These are phyloP conservation scores for Jacaranda mimosifolia DNA, from an alignment of 257 asterid species.

Conservation along the genomic window DNA sequence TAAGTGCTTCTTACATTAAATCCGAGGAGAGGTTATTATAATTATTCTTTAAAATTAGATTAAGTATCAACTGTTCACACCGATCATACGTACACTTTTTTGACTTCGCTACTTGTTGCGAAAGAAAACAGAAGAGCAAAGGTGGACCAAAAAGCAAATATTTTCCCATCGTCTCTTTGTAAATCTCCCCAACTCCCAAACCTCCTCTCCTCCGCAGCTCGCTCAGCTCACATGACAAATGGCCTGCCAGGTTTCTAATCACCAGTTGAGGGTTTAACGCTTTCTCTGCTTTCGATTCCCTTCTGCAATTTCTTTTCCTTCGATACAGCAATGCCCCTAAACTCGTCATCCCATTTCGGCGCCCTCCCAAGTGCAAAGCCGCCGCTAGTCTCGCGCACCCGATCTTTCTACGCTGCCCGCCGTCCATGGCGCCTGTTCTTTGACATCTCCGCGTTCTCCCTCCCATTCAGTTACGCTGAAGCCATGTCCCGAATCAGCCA, in stretches of 20 bases:
- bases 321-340: slow-evolving; percentile 44
- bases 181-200: not conserved
- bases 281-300: not conserved
- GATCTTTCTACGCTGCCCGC: slow-evolving; percentile 54
- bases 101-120: no score
- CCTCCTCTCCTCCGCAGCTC: not conserved
- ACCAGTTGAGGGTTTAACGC: not conserved
- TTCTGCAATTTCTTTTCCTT: not conserved
- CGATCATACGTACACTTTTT: no score
- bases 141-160: no score
- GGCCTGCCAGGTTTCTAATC: not conserved
- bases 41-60: no score
- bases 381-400: slow-evolving; percentile 48
- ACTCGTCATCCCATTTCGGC: slow-evolving; percentile 46
- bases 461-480: slow-evolving; percentile 68
- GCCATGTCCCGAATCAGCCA: slow-evolving; percentile 72
- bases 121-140: no score
- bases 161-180: not conserved
- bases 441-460: slow-evolving; percentile 56
- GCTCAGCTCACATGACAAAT: slow-evolving; percentile 6
- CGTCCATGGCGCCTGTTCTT: slow-evolving; percentile 81
- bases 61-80: no score
- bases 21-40: no score
- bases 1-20: no score
- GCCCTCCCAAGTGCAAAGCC: slow-evolving; percentile 45